These are phyloP conservation scores for Kwoniella botswanensis DNA, from an alignment of 768 basidiomycete genomes.

Conservation along the genomic window DNA sequence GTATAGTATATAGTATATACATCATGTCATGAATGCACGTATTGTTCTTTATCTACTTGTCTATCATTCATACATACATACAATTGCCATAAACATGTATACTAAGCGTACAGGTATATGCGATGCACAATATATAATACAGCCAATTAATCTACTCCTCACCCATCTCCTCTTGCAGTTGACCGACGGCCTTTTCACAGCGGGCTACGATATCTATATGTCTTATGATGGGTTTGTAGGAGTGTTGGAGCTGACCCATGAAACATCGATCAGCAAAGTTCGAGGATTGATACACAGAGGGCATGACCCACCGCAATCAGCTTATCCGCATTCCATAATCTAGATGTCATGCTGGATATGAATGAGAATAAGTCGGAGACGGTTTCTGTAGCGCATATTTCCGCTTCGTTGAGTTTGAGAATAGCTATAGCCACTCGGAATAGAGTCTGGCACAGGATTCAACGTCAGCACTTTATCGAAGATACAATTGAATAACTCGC, in stretches of 20 bases:
- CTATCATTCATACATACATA: background rate
- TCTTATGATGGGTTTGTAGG: conserved; percentile 34
- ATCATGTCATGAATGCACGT: conserved; percentile 7
- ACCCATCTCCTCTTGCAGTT: conserved; percentile 25
- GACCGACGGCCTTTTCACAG: conserved; percentile 26
- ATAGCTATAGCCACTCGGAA: conserved; percentile 83
- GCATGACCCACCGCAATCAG: conserved; percentile 72
- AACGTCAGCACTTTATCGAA: background rate
- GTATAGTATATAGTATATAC: conserved; percentile 7
- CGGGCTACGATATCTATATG: conserved; percentile 29
- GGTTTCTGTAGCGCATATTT: conserved; percentile 80
- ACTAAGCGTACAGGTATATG: background rate
- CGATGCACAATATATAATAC: background rate
- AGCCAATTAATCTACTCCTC: conserved; percentile 8
- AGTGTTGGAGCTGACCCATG: conserved; percentile 27
- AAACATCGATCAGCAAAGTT: background rate
- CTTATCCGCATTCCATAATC: conserved; percentile 92
- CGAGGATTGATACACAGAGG: no score
- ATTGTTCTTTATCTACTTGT: background rate
- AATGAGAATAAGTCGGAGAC: conserved; percentile 88
- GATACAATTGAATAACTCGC: conserved; percentile 29
- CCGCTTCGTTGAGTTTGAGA: conserved; percentile 78
- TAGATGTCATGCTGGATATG: conserved; percentile 83
- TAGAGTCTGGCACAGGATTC: conserved; percentile 33
- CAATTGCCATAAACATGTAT: background rate